Conservation (phyloP, 1,284 basidiomycete genomes). For the Stygiomarasmius scandens region DNA sequence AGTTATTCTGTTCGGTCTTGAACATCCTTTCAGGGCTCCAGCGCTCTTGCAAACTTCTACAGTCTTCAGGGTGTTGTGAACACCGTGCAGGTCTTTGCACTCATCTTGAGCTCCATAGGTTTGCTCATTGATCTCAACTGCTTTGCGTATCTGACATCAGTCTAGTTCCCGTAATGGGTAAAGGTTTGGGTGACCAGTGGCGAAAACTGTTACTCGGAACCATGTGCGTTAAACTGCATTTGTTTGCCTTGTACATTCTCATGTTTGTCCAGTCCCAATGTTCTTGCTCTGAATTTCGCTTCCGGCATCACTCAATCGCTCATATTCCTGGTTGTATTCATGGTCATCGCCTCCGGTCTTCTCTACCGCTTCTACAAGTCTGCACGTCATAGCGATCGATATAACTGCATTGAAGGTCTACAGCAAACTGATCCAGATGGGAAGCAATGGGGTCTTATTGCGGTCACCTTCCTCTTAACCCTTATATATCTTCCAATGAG, state of each 20-base stretch:
- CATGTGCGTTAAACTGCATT: conserved; percentile 48
- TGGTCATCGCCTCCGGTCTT: conserved; percentile 52
- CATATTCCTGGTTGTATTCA: conserved; percentile 56
- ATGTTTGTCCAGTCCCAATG: conserved; percentile 54
- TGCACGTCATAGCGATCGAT: conserved; percentile 49
- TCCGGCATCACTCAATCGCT: conserved; percentile 56
- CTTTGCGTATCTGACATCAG: background rate
- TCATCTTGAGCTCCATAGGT: conserved; percentile 70
- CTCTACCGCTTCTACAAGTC: conserved; percentile 60
- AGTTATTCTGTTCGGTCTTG: conserved; percentile 2
- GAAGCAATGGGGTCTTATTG: conserved; percentile 53
- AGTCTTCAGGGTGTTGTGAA: conserved; percentile 69
- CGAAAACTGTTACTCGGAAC: conserved; percentile 61
- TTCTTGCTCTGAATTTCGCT: conserved; percentile 70
- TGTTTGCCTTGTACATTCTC: conserved; percentile 2
- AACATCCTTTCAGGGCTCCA: conserved; percentile 55
- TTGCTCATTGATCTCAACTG: conserved; percentile 15
- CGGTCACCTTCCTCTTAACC: conserved; percentile 65
- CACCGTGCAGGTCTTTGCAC: conserved; percentile 69
- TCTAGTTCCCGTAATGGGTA: conserved; percentile 46
- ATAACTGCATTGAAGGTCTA: conserved; percentile 57
- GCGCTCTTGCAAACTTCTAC: conserved; percentile 65
- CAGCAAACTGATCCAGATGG: conserved; percentile 45
- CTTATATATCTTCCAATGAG: conserved; percentile 71
- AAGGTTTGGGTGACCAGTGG: conserved; percentile 49